Conservation (phyloP, 1,284 basidiomycete species). For the Naganishia liquefaciens region DNA sequence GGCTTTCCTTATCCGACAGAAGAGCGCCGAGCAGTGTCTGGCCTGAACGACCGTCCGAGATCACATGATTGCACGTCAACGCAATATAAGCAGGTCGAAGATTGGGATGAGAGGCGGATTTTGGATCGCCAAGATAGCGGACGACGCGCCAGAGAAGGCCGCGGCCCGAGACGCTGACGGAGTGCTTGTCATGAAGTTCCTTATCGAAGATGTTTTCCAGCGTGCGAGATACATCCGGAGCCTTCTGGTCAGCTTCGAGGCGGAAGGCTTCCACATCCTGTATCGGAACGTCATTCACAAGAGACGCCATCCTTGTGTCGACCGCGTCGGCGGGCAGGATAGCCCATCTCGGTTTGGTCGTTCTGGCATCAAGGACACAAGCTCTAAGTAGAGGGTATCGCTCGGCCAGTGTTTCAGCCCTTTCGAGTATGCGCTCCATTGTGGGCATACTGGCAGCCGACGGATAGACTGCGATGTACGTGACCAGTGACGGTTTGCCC, state of each 20-base stretch:
- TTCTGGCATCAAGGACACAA: slow-evolving; percentile 1
- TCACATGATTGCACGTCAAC: slow-evolving; percentile 9
- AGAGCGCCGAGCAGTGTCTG: slow-evolving; percentile 3
- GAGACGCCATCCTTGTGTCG: not conserved
- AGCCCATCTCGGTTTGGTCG: slow-evolving; percentile 14
- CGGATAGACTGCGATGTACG: slow-evolving; percentile 3
- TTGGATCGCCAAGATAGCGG: not conserved
- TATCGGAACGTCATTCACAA: not conserved
- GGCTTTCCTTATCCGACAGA: not conserved
- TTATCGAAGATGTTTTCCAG: slow-evolving; percentile 10
- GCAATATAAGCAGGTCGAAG: slow-evolving; percentile 7
- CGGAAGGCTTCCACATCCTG: not conserved
- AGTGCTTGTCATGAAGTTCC: slow-evolving; percentile 1
- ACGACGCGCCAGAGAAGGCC: slow-evolving; percentile 12
- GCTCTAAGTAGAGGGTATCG: slow-evolving; percentile 1
- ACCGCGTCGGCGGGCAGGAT: slow-evolving; percentile 2
- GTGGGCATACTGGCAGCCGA: not conserved
- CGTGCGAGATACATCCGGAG: not conserved
- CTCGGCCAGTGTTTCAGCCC: not conserved
- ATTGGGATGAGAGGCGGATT: not conserved
- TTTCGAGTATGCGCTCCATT: not conserved
- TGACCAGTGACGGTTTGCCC: slow-evolving; percentile 9
- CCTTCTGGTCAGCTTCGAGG: not conserved
- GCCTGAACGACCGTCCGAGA: slow-evolving; percentile 9
- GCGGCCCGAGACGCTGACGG: not conserved